phyloP scores from a whole-genome alignment of 2,329 filamentous ascomycete species.

The Pyricularia pennisetigena region DNA sequence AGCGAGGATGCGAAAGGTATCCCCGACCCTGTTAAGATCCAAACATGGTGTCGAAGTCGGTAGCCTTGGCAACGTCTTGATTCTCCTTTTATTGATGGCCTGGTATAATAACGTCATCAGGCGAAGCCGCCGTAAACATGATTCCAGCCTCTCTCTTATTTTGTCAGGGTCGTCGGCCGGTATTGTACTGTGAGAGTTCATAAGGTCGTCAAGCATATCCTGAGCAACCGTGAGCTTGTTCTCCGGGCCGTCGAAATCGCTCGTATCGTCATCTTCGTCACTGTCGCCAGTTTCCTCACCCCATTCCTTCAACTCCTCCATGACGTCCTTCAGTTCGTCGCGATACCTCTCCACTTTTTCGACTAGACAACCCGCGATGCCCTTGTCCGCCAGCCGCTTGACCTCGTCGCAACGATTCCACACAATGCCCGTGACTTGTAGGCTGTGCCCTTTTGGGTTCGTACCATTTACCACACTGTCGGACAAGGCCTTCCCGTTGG shows the following conservation, averaged over 20 bases:
- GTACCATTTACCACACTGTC: conserved; percentile 35
- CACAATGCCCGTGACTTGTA: conserved; percentile 60
- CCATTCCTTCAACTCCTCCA: conserved; percentile 84
- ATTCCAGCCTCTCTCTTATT: conserved; percentile 56
- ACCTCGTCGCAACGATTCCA: conserved; percentile 79
- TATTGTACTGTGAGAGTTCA: conserved; percentile 51
- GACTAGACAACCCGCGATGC: conserved; percentile 60
- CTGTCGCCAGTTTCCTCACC: conserved; percentile 60
- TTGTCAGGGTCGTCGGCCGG: conserved; percentile 53
- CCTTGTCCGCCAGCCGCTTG: conserved; percentile 50
- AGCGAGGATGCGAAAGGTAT: conserved; percentile 44
- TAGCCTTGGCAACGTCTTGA: conserved; percentile 46
- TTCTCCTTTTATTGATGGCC: conserved; percentile 58
- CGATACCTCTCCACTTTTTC: conserved; percentile 64
- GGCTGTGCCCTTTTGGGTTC: conserved; percentile 40
- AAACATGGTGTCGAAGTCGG: conserved; percentile 17
- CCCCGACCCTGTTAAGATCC: conserved; percentile 38
- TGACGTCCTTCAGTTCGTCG: conserved; percentile 69
- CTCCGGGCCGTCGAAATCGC: conserved; percentile 26
- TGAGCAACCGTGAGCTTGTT: conserved; percentile 32
- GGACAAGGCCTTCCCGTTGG: conserved; percentile 43
- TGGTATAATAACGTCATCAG: conserved; percentile 60
- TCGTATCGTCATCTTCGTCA: conserved; percentile 37
- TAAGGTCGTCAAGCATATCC: conserved; percentile 57
- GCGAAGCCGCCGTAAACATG: conserved; percentile 53